phyloP scores from a whole-genome alignment of 345 rosid species.

The Linum usitatissimum region DNA sequence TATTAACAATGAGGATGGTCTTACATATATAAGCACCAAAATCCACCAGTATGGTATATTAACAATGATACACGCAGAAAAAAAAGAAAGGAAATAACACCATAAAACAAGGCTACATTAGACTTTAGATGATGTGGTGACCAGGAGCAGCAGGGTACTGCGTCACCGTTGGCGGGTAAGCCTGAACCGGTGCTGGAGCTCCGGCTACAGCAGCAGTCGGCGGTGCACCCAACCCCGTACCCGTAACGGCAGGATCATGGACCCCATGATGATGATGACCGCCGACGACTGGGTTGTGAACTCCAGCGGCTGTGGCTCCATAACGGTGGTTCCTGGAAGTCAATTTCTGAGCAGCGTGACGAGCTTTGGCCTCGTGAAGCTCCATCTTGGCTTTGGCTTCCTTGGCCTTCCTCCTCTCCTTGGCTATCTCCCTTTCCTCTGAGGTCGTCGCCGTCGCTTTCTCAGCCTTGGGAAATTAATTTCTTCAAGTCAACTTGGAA shows the following conservation, averaged over 20 bases:
- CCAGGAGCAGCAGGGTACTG: neutral
- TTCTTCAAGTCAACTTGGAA: neutral
- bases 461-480: conserved; percentile 25
- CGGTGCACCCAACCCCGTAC: conserved; percentile 16
- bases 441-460: conserved; percentile 38
- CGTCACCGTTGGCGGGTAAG: neutral
- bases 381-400: conserved; percentile 64
- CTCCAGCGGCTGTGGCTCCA: conserved; percentile 13
- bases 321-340: conserved; percentile 17
- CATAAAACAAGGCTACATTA: no score
- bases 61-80: no score
- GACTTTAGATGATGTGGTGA: neutral
- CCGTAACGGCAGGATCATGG: conserved; percentile 13
- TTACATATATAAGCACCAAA: no score
- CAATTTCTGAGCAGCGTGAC: conserved; percentile 37
- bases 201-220: conserved; percentile 12
- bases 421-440: conserved; percentile 49
- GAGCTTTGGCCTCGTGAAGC: conserved; percentile 56
- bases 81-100: no score
- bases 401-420: conserved; percentile 45
- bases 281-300: neutral
- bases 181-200: neutral
- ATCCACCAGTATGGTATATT: no score
- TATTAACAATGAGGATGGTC: no score
- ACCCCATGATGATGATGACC: neutral